Percentiles rank a stretch among this genome's conserved stretches.
These are phyloP conservation scores for Ceratocystiopsis minuta DNA, from an alignment of 2,329 filamentous ascomycete genomes.

Conservation along the genomic window DNA sequence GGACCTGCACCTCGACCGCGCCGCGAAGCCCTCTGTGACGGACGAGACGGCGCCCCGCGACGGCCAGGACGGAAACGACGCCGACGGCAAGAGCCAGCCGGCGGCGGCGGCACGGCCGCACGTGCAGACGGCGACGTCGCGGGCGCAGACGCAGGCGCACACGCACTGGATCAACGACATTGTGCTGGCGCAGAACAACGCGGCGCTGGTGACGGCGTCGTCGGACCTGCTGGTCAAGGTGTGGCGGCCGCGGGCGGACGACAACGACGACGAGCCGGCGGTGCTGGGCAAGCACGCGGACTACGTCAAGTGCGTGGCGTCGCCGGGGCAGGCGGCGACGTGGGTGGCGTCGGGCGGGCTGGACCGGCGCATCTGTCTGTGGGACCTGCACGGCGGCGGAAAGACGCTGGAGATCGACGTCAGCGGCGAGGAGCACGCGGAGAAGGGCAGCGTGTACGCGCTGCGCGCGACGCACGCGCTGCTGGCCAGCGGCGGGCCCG, in stretches of 20 bases:
- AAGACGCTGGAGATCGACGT: slow-evolving; percentile 77
- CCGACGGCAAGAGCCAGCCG: not conserved
- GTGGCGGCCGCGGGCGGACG: slow-evolving; percentile 60
- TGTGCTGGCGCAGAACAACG: slow-evolving; percentile 57
- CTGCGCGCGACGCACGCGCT: slow-evolving; percentile 64
- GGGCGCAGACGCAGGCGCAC: slow-evolving; percentile 52
- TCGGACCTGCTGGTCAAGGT: slow-evolving; percentile 89
- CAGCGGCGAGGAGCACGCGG: slow-evolving; percentile 60
- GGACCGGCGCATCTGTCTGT: slow-evolving; percentile 79
- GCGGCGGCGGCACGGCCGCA: slow-evolving; percentile 14
- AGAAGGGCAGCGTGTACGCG: slow-evolving; percentile 92
- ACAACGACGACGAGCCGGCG: slow-evolving; percentile 47
- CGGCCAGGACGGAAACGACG: slow-evolving; percentile 4
- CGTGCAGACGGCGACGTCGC: slow-evolving; percentile 33
- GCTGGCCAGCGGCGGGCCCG: slow-evolving; percentile 80
- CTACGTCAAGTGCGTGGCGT: slow-evolving; percentile 88
- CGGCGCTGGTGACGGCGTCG: slow-evolving; percentile 70
- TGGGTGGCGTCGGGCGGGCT: slow-evolving; percentile 93
- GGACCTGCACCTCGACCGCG: slow-evolving; percentile 61
- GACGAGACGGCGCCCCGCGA: slow-evolving; percentile 3
- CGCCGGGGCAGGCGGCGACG: slow-evolving; percentile 41
- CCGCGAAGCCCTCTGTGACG: not conserved
- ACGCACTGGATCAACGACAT: slow-evolving; percentile 97
- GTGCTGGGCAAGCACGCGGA: slow-evolving; percentile 87
- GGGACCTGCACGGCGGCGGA: slow-evolving; percentile 79